Base-by-base conservation (phyloP, 306 rosid species). In the Fragaria iinumae region DNA sequence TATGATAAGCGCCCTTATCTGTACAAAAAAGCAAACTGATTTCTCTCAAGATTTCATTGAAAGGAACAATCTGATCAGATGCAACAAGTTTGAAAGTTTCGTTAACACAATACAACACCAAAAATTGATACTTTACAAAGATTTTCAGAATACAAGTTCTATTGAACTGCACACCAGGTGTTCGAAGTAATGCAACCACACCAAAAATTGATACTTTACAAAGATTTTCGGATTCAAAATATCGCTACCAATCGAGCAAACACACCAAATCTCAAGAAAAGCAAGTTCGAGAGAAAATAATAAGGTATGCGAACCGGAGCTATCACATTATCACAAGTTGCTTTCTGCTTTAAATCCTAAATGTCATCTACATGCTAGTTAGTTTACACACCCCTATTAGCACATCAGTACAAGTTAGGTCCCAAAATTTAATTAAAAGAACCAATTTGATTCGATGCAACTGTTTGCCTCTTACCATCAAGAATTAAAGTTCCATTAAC, bases 81-180 rank as follows among this genome's bases (percentile, higher is more conserved):
- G 36, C 44, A 43, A 44, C 44, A 49, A 39, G 5, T 9, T 13
- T 8, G 17, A 71, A 32, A 71, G n/a, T 71, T 48, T 11, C 17
- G 14, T 23, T 10, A 29, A 29, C 45, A 34, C 8, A 34, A 34
- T 8, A 64, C 6, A 29, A 6, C 11, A 64, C 41, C 3, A 64
- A 10, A 1, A 32, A 32, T 32, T 32, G 36, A 32, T 32, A 3
- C 36, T 32, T 32, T 32, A 32, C 36, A 32, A 32, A 32, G 6
- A 43, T 23, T 11, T 12, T 20, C 6, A 3, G 25, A 11, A 21
- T 21, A 23, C 17, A 36, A 18, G 76, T n/a, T 34, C 12, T 6
- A 73, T 11, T 27, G 8, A 73, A 73, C 41, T 7, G 77, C 77
- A 73, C 67, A 41, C 38, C 55, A 23, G 20, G 41, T 57, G 55